A percentile compares a stretch with the other conserved stretches of the same genome.
Evolutionary conservation across 495 filamentous ascomycete genomes (phyloP).

Genomic region (Podospora fimiseda): DNA sequence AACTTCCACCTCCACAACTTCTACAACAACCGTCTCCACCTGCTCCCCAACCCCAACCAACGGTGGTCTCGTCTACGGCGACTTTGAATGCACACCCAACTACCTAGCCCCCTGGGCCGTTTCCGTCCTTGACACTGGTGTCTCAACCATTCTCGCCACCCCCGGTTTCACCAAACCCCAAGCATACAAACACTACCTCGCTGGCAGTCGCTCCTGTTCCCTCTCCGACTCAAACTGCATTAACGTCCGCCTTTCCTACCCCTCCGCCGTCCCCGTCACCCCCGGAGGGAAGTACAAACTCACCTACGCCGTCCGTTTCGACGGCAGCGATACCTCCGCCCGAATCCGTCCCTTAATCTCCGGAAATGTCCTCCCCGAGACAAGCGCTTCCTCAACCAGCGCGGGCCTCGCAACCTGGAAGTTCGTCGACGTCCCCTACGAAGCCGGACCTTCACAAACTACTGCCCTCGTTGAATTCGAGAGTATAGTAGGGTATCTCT

Average conservation of each 20-base stretch:
- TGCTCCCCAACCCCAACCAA: constrained; percentile 7
- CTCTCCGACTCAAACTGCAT: not conserved
- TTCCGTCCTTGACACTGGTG: constrained; percentile 12
- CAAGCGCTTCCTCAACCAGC: not conserved
- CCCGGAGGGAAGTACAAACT: constrained; percentile 7
- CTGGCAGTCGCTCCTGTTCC: not conserved
- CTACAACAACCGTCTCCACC: not conserved
- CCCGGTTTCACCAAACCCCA: constrained; percentile 1
- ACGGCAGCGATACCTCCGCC: no score
- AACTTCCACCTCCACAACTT: not conserved
- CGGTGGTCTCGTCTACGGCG: constrained; percentile 12
- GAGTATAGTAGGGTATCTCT: not conserved
- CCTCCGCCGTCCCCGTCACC: not conserved
- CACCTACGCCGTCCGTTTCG: constrained; percentile 3
- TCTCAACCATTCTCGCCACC: not conserved
- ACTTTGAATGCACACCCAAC: constrained; percentile 26
- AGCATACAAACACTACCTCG: constrained; percentile 5
- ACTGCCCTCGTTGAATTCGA: not conserved
- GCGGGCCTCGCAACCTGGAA: not conserved
- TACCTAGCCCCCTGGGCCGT: constrained; percentile 12
- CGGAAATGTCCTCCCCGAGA: not conserved
- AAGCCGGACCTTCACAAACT: not conserved
- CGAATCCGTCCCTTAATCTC: no score
- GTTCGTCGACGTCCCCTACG: not conserved
- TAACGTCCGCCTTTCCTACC: not conserved